These are phyloP conservation scores for Auriscalpium vulgare DNA, from an alignment of 768 basidiomycete genomes.

Conservation along the genomic window DNA sequence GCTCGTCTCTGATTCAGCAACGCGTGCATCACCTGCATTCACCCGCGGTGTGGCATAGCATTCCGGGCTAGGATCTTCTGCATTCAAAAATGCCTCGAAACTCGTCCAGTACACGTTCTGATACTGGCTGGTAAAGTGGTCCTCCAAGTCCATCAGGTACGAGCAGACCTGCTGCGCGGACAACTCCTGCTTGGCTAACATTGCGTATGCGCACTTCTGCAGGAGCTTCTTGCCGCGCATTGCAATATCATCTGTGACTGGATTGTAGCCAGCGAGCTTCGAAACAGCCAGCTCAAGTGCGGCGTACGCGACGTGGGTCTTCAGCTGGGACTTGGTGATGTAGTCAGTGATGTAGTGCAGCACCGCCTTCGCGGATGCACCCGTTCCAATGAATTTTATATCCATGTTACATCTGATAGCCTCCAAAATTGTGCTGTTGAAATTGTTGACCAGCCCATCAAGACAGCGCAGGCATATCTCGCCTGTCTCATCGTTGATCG, in stretches of 20 bases:
- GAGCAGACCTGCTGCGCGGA: no score
- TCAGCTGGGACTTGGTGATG: conserved; percentile 37
- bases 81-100: no score
- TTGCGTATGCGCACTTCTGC: no score
- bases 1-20: no score
- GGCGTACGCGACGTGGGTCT: conserved; percentile 33
- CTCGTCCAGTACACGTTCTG: no score
- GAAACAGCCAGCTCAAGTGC: conserved; percentile 28
- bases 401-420: conserved; percentile 37
- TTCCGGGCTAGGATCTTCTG: neutral
- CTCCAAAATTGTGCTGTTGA: conserved; percentile 20
- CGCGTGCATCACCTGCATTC: no score
- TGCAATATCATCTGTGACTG: no score
- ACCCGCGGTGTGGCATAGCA: no score
- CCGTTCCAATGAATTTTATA: conserved; percentile 37
- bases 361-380: conserved; percentile 32
- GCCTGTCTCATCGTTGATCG: conserved; percentile 25
- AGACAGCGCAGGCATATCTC: conserved; percentile 25
- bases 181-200: no score
- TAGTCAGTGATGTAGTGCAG: conserved; percentile 43
- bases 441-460: conserved; percentile 37
- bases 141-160: no score
- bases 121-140: no score
- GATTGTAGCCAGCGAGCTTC: conserved; percentile 13
- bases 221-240: no score